Evolutionary conservation across 352 stramenopile species (phyloP), one percentile per base, ranked within the genome.

Genomic region (Globisporangium barbulae): DNA sequence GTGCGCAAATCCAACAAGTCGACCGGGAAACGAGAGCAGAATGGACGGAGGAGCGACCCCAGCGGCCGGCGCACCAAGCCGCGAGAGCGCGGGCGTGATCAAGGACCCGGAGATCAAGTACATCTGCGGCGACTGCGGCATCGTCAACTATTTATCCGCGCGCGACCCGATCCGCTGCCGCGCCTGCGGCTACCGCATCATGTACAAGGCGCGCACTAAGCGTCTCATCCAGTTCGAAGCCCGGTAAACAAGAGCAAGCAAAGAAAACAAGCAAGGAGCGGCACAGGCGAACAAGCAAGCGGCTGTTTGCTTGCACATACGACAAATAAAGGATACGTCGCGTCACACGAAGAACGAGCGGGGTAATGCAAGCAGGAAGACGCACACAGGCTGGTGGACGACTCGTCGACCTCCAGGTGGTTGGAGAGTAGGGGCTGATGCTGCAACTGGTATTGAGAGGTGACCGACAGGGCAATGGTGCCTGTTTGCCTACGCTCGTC

Each of bases 181-280:
- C 63, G 92, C 97, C 52, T 99, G 96, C 73, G 95, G 95, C 57
- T 98, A 98, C 82, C 90, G 96, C 64, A 98, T 99, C 83, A 94
- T 99, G 74, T 99, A 99, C 89, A 99, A 99, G 83, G 94, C 90
- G 22, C 88, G 96, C 65, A 99, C 96, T 33, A 98, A 98, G 82
- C 89, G 96, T 31, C 75, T 97, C 59, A 96, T 96, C 71, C 89
- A 97, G 82, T 96, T 96, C 60, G 89, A 97, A 66, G 89, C 89
- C 22, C 80, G 89, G 67, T 97, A 91, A 81, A 71, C 64, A 47
- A 42, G n/a, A 37, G 9, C 3, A 22, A 59, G 22, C 35, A 45
- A 19, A 37, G 42, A 67, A 33, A 47, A 7, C 17, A 56, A 28
- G n/a, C 30, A 44, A 41, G 19, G 1, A 22, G 22, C 0, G 15